A percentile compares a stretch with the other conserved stretches of the same genome.
Conservation (phyloP, 2,329 filamentous ascomycete species). For the Xylaria sp. region DNA sequence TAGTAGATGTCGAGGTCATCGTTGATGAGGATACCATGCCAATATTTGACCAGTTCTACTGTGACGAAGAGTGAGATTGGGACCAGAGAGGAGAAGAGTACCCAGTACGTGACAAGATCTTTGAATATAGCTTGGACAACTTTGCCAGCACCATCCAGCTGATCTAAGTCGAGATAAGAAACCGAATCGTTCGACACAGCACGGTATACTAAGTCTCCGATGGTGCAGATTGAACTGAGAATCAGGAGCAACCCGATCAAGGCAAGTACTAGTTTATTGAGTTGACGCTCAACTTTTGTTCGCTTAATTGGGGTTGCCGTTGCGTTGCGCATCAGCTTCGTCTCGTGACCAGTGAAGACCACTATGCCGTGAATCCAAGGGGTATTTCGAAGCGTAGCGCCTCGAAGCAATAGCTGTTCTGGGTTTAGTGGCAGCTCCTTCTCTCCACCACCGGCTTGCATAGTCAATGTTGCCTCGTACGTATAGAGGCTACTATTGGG, state of each 20-base stretch:
- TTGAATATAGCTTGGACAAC: constrained; percentile 86
- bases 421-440: constrained; percentile 91
- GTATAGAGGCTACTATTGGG: constrained; percentile 99
- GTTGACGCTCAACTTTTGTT: constrained; percentile 92
- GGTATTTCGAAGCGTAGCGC: constrained; percentile 93
- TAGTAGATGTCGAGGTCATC: constrained; percentile 98
- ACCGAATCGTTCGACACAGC: constrained; percentile 71
- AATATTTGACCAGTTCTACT: constrained; percentile 97
- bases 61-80: constrained; percentile 98
- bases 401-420: constrained; percentile 91
- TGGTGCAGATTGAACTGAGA: constrained; percentile 88
- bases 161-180: constrained; percentile 76
- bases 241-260: constrained; percentile 84
- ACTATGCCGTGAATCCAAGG: constrained; percentile 97
- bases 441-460: constrained; percentile 89
- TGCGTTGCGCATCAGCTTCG: constrained; percentile 98
- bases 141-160: constrained; percentile 63
- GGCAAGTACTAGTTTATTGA: constrained; percentile 93
- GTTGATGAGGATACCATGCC: constrained; percentile 96
- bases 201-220: constrained; percentile 87
- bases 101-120: constrained; percentile 98
- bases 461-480: constrained; percentile 94
- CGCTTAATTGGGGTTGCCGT: constrained; percentile 98
- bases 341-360: constrained; percentile 97
- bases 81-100: constrained; percentile 94